Evolutionary conservation across 2,329 filamentous ascomycete species (phyloP), one percentile per base, ranked within the genome.

Genomic region (Ophioceras dolichostomum): DNA sequence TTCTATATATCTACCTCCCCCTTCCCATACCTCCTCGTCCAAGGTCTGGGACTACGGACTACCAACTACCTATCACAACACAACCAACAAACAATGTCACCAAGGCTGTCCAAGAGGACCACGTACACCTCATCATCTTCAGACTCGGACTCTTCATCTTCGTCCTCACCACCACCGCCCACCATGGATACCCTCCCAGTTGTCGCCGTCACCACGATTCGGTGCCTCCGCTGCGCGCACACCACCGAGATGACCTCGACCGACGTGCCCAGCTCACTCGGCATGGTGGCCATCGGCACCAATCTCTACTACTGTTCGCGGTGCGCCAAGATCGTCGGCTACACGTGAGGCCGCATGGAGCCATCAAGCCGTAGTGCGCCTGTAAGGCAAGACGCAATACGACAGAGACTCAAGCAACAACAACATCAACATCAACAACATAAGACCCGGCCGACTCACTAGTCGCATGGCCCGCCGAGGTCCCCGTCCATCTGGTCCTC

Each of bases 241-340:
- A 65, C 68, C 38, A 72, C 73, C 38, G 75, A 79, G 60, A 65
- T 70, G 20, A 76, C 73, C 7, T 67, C 70, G 8, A 75, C 71
- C 22, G 73, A 78, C 53, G 72, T 78, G 54, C 61, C 67, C 35
- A 61, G 58, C 45, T 61, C 69, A 31, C 70, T 62, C 40, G 75
- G 74, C 43, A 80, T 80, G 75, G 68, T 80, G 12, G 67, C 70
- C 49, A 74, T 79, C 43, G 73, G 73, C 2, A 70, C 73, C 54
- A 76, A 76, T 54, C 68, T 79, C 42, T 79, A 79, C 60, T 79
- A 80, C 57, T 79, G 76, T 58, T 64, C 69, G 41, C 65, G 72
- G 26, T 80, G 76, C 52, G 76, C 76, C 41, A 70, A 67, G 51
- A 71, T 75, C 53, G 71, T 76, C 22, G 76, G 75, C 47, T 79